Percentiles rank a stretch among this genome's conserved stretches.
Conservation (phyloP, 2,329 filamentous ascomycete genomes). For the Hypoxylon sp. region DNA sequence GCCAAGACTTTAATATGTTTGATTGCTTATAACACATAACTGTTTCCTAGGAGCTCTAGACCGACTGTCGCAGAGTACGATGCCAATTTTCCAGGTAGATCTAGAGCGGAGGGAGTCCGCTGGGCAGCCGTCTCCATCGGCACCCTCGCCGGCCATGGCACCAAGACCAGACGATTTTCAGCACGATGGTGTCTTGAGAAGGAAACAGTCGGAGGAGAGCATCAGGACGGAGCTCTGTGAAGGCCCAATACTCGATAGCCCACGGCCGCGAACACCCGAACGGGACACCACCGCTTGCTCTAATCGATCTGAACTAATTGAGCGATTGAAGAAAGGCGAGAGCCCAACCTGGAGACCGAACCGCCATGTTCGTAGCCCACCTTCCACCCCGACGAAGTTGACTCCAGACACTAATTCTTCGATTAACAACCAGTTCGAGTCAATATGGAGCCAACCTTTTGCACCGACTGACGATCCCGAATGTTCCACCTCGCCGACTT, state of each 20-base stretch:
- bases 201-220: constrained; percentile 68
- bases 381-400: constrained; percentile 2
- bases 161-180: constrained; percentile 42
- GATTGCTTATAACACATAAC: constrained; percentile 35
- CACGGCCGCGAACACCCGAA: constrained; percentile 51
- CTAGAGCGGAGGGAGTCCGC: constrained; percentile 52
- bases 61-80: constrained; percentile 47
- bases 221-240: constrained; percentile 72
- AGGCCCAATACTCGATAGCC: constrained; percentile 63
- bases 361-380: constrained; percentile 64
- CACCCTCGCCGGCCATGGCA: constrained; percentile 33
- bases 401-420: constrained; percentile 33
- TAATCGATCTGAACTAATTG: constrained; percentile 83
- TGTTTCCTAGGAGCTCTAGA: constrained; percentile 19
- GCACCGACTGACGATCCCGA: constrained; percentile 54
- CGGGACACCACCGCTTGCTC: constrained; percentile 55
- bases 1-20: constrained; percentile 15
- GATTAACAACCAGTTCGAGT: constrained; percentile 49
- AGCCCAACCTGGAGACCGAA: constrained; percentile 79
- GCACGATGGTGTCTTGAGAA: constrained; percentile 40
- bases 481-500: constrained; percentile 52
- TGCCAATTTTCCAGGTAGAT: constrained; percentile 71
- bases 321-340: constrained; percentile 83
- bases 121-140: constrained; percentile 23
- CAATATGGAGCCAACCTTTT: constrained; percentile 53